Conservation (phyloP, 2,329 filamentous ascomycete genomes). For the Mariannaea elegans region DNA sequence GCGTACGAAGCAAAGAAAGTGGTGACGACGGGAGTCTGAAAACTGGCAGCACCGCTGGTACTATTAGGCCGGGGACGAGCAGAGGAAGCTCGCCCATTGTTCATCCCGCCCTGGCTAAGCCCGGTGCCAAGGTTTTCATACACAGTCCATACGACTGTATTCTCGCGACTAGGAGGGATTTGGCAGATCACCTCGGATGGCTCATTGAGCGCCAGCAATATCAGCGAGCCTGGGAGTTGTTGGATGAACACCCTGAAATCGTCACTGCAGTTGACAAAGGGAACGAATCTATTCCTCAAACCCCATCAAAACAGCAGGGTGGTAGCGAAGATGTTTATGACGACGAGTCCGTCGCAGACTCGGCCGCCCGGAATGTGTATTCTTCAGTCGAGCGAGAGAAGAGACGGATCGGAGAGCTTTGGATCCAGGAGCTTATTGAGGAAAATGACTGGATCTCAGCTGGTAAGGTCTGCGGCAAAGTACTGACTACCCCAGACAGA, state of each 20-base stretch:
- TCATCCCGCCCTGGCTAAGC: slow-evolving; percentile 64
- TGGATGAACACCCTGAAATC: slow-evolving; percentile 87
- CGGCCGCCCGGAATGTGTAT: slow-evolving; percentile 64
- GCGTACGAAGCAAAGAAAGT: slow-evolving; percentile 70
- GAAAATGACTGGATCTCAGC: slow-evolving; percentile 79
- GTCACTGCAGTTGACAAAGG: slow-evolving; percentile 55
- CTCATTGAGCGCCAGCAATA: slow-evolving; percentile 83
- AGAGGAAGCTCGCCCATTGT: slow-evolving; percentile 47
- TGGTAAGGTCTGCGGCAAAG: slow-evolving; percentile 82
- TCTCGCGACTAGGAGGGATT: slow-evolving; percentile 86
- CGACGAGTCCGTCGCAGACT: slow-evolving; percentile 66
- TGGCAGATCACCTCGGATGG: slow-evolving; percentile 87
- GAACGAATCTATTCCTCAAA: slow-evolving; percentile 51
- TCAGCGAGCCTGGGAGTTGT: slow-evolving; percentile 85
- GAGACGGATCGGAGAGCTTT: slow-evolving; percentile 87
- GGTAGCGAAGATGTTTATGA: slow-evolving; percentile 76
- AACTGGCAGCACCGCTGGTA: slow-evolving; percentile 46
- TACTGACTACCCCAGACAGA: slow-evolving; percentile 78
- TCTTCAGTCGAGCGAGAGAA: slow-evolving; percentile 86
- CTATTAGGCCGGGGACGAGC: slow-evolving; percentile 39
- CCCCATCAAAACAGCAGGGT: slow-evolving; percentile 52
- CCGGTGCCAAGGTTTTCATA: slow-evolving; percentile 81
- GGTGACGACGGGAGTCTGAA: slow-evolving; percentile 64
- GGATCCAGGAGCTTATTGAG: slow-evolving; percentile 86
- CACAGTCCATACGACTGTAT: slow-evolving; percentile 97